Evolutionary conservation across 1,139 yeast genomes (phyloP).

Genomic region (Zygoascus sp.): DNA sequence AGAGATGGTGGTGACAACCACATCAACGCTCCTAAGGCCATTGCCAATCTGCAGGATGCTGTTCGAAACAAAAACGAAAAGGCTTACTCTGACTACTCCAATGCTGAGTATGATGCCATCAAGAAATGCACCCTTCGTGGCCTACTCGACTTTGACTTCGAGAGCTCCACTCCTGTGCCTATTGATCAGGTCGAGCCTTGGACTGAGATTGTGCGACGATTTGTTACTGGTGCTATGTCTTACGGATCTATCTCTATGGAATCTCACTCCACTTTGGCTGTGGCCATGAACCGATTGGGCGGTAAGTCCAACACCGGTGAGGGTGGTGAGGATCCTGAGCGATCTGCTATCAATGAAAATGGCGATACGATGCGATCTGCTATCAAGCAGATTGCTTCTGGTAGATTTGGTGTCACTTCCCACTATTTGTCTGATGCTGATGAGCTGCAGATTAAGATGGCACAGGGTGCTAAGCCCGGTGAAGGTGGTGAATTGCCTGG

Average conservation of each 20-base stretch:
- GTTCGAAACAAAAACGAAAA: constrained; percentile 92
- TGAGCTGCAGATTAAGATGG: constrained; percentile 96
- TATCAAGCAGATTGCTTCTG: constrained; percentile 96
- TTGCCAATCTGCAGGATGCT: constrained; percentile 94
- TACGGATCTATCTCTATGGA: constrained; percentile 98
- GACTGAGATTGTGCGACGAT: constrained; percentile 97
- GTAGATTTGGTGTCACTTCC: constrained; percentile 97
- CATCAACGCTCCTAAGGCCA: constrained; percentile 89
- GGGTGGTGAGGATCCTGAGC: constrained; percentile 98
- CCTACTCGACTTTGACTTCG: constrained; percentile 81
- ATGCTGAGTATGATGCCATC: constrained; percentile 87
- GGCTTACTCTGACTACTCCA: constrained; percentile 86
- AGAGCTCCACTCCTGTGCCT: constrained; percentile 68
- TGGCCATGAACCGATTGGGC: constrained; percentile 96
- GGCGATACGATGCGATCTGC: constrained; percentile 99
- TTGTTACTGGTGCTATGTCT: constrained; percentile 98
- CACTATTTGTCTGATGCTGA: constrained; percentile 93
- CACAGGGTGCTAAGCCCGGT: constrained; percentile 99
- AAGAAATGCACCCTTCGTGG: constrained; percentile 93
- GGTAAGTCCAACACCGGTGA: constrained; percentile 98
- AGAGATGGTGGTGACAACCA: constrained; percentile 98
- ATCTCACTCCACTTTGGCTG: constrained; percentile 94
- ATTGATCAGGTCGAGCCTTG: constrained; percentile 98
- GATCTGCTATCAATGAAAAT: constrained; percentile 66
- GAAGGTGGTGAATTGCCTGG: constrained; percentile 99